These are phyloP conservation scores for Amanita muscaria DNA, from an alignment of 768 basidiomycete genomes.

Conservation along the genomic window DNA sequence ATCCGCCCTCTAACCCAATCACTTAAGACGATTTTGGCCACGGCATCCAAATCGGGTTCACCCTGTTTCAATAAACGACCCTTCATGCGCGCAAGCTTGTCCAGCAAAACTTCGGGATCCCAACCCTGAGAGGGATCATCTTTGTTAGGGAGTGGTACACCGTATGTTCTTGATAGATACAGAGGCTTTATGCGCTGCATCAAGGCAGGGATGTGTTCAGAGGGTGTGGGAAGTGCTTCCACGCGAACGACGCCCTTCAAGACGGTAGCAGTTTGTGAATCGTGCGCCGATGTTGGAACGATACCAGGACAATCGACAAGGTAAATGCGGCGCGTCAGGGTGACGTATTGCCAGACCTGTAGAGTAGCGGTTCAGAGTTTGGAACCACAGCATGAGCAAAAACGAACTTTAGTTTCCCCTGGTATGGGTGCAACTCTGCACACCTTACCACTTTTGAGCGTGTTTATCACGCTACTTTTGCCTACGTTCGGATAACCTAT, in stretches of 20 bases:
- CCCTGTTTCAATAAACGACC: slow-evolving; percentile 90
- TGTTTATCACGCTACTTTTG: slow-evolving; percentile 96
- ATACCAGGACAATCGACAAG: slow-evolving; percentile 99
- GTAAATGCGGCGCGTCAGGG: slow-evolving; percentile 90
- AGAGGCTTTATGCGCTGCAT: slow-evolving; percentile 89
- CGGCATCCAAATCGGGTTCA: slow-evolving; percentile 86
- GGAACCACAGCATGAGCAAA: neutral
- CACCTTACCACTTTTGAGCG: slow-evolving; percentile 95
- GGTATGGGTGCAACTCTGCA: slow-evolving; percentile 95
- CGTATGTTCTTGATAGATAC: slow-evolving; percentile 84
- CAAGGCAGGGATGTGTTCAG: slow-evolving; percentile 83
- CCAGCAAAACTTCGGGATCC: slow-evolving; percentile 74
- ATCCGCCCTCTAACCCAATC: slow-evolving; percentile 98
- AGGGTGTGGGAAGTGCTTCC: slow-evolving; percentile 87
- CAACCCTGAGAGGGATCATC: slow-evolving; percentile 45
- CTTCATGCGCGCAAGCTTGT: slow-evolving; percentile 80
- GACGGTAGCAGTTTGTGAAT: slow-evolving; percentile 84
- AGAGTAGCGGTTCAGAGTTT: slow-evolving; percentile 2
- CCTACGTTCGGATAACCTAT: slow-evolving; percentile 98
- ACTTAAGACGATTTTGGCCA: slow-evolving; percentile 89
- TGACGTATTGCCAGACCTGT: slow-evolving; percentile 98
- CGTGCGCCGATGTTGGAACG: slow-evolving; percentile 88
- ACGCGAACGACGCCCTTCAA: slow-evolving; percentile 96
- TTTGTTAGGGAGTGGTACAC: slow-evolving; percentile 52
- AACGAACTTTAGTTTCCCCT: slow-evolving; percentile 83